phyloP scores from a whole-genome alignment of 495 filamentous ascomycete genomes.

The Hypoxylon subgilvum region DNA sequence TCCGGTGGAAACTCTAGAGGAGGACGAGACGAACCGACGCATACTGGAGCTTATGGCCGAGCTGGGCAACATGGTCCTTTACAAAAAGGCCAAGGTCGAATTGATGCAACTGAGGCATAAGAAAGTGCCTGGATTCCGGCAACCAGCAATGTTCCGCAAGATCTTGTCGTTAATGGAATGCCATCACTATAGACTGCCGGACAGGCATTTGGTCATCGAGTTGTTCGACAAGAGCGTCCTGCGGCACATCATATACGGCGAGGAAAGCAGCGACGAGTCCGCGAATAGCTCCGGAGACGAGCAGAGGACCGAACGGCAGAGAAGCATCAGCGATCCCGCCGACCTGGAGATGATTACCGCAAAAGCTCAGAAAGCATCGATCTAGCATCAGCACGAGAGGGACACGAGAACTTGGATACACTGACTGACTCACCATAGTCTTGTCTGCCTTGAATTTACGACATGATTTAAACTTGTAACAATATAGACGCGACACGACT shows the following conservation, averaged over 20 bases:
- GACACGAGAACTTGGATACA: constrained; percentile 31
- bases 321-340: constrained; percentile 57
- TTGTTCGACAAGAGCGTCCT: constrained; percentile 90
- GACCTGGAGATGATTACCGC: constrained; percentile 41
- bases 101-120: constrained; percentile 63
- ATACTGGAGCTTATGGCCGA: constrained; percentile 83
- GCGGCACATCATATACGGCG: constrained; percentile 72
- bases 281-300: constrained; percentile 52
- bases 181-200: constrained; percentile 83
- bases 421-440: no score
- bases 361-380: constrained; percentile 26
- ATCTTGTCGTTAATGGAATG: constrained; percentile 85
- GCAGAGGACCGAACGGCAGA: constrained; percentile 56
- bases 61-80: constrained; percentile 85
- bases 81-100: constrained; percentile 76
- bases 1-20: constrained; percentile 44
- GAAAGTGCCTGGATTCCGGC: constrained; percentile 71
- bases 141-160: constrained; percentile 78
- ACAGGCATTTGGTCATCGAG: constrained; percentile 87
- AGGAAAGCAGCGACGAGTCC: constrained; percentile 49
- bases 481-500: constrained; percentile 4
- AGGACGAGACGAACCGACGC: constrained; percentile 63
- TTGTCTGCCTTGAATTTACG: no score
- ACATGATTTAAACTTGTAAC: constrained; percentile 20
- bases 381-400: constrained; percentile 30